Conservation (phyloP, 768 basidiomycete genomes). For the Boletus fagicola region DNA sequence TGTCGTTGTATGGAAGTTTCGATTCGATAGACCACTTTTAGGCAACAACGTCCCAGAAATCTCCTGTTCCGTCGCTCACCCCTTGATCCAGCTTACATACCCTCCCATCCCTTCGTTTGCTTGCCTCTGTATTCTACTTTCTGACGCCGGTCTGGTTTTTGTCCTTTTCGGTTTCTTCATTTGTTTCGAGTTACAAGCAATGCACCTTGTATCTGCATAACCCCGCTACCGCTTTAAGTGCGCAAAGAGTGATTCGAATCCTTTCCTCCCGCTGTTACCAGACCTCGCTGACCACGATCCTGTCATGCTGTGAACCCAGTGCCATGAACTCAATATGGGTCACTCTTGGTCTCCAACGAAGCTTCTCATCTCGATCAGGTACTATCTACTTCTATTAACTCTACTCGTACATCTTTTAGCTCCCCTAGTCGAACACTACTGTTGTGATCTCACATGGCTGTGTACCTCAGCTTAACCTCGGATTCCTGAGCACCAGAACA, state of each 20-base stretch:
- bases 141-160: slow-evolving; percentile 9
- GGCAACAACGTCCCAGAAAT: slow-evolving; percentile 28
- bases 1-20: slow-evolving; percentile 20
- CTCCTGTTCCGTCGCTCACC: slow-evolving; percentile 7
- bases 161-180: not conserved
- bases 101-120: slow-evolving; percentile 23
- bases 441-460: not conserved
- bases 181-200: slow-evolving; percentile 20
- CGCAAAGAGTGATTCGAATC: not conserved
- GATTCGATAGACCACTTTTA: slow-evolving; percentile 27
- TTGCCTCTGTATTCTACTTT: slow-evolving; percentile 29
- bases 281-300: not conserved
- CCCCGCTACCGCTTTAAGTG: not conserved
- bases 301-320: not conserved
- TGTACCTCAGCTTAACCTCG: not conserved
- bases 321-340: not conserved
- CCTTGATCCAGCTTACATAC: slow-evolving; percentile 28
- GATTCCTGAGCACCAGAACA: not conserved
- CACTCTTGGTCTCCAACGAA: no score
- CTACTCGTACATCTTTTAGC: not conserved
- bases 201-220: slow-evolving; percentile 22
- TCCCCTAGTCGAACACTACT: not conserved
- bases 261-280: not conserved
- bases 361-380: not conserved
- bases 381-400: not conserved